Evolutionary conservation across 2,329 filamentous ascomycete species (phyloP).

Genomic region (Calonectria multiphialidica): DNA sequence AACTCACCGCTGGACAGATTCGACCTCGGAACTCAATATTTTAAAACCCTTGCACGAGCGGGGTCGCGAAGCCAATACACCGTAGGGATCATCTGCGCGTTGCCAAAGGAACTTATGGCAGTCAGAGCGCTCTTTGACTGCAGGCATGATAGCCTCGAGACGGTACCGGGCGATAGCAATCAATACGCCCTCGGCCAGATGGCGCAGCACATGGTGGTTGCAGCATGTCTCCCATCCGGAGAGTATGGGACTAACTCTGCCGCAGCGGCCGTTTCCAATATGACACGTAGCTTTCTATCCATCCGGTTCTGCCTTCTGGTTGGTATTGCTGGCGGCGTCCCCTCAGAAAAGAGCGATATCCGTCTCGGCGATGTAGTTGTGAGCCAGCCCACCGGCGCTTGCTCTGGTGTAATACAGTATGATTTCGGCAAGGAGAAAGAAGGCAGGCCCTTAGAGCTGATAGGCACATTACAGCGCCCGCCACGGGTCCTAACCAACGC

Average conservation of each 20-base stretch:
- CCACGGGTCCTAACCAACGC: not conserved
- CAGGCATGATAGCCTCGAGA: not conserved
- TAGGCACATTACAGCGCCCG: not conserved
- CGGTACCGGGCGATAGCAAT: constrained; percentile 7
- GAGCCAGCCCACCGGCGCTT: not conserved
- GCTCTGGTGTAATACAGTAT: constrained; percentile 21
- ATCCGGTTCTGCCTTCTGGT: constrained; percentile 9
- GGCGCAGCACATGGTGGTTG: constrained; percentile 25
- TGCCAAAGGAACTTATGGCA: constrained; percentile 20
- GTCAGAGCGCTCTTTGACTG: constrained; percentile 23
- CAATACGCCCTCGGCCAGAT: constrained; percentile 27
- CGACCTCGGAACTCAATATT: no score
- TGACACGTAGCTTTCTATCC: constrained; percentile 17
- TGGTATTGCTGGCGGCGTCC: constrained; percentile 5
- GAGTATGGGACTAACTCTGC: constrained; percentile 30
- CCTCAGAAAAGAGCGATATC: constrained; percentile 10
- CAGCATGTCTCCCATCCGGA: constrained; percentile 25
- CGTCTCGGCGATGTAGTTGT: constrained; percentile 33
- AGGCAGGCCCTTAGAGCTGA: not conserved
- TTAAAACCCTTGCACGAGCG: no score
- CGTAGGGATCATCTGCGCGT: constrained; percentile 27
- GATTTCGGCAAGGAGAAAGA: constrained; percentile 18
- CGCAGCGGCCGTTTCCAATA: constrained; percentile 12
- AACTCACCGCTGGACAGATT: no score
- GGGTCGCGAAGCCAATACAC: constrained; percentile 13